Percentiles rank a stretch among this genome's conserved stretches.
Evolutionary conservation across 2,329 filamentous ascomycete genomes (phyloP).

Genomic region (Ophiostoma ulmi): DNA sequence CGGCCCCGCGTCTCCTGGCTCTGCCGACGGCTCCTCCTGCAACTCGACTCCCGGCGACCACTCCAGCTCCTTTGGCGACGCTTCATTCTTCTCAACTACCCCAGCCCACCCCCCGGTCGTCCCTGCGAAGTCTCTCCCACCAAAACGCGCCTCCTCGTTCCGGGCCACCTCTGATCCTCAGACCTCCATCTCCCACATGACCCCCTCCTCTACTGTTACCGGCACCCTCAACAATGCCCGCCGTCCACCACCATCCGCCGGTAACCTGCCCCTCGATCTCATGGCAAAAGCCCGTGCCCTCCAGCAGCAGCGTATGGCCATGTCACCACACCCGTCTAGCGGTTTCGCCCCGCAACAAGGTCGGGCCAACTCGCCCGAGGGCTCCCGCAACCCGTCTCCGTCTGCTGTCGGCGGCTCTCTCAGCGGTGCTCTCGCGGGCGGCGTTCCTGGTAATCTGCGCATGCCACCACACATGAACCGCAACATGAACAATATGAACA

Average conservation of each 20-base stretch:
- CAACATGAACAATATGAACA: slow-evolving; percentile 15
- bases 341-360: slow-evolving; percentile 24
- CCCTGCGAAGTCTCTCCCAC: background rate
- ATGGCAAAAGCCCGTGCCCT: slow-evolving; percentile 39
- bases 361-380: slow-evolving; percentile 33
- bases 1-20: slow-evolving; percentile 42
- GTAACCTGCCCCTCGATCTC: slow-evolving; percentile 39
- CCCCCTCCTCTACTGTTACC: slow-evolving; percentile 74
- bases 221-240: slow-evolving; percentile 66
- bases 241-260: slow-evolving; percentile 44
- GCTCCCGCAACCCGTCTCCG: slow-evolving; percentile 26
- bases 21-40: slow-evolving; percentile 43
- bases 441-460: slow-evolving; percentile 41
- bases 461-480: slow-evolving; percentile 31
- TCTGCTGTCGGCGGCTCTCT: background rate
- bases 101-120: background rate
- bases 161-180: slow-evolving; percentile 57
- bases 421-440: slow-evolving; percentile 34
- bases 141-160: slow-evolving; percentile 45
- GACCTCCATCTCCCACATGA: slow-evolving; percentile 54
- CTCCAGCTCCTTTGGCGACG: slow-evolving; percentile 33
- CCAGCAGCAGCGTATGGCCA: slow-evolving; percentile 36
- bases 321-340: slow-evolving; percentile 30
- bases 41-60: slow-evolving; percentile 46
- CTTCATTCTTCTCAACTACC: slow-evolving; percentile 21